These are phyloP conservation scores for Cucurbitaria berberidis DNA, from an alignment of 2,329 filamentous ascomycete species.

Conservation along the genomic window DNA sequence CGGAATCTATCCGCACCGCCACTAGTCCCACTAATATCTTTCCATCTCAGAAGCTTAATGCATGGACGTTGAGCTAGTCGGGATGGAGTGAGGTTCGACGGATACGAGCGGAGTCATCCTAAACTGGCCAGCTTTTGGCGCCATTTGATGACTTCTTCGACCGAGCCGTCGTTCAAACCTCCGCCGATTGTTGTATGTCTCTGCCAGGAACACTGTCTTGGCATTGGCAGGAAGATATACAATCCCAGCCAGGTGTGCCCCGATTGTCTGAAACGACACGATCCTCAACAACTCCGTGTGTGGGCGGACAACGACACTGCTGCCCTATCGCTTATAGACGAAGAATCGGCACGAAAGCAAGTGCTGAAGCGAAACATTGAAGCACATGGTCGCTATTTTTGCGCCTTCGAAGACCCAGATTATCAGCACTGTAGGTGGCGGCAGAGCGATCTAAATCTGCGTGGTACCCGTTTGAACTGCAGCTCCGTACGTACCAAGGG, in stretches of 20 bases:
- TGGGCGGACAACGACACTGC: conserved; percentile 22
- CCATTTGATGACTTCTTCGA: conserved; percentile 25
- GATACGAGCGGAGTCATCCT: conserved; percentile 18
- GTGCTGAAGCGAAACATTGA: conserved; percentile 31
- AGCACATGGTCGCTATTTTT: conserved; percentile 27
- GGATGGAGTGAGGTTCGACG: not conserved
- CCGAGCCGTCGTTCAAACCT: conserved; percentile 25
- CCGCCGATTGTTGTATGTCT: conserved; percentile 34
- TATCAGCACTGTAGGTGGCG: conserved; percentile 35
- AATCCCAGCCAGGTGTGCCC: conserved; percentile 26
- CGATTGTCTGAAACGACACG: conserved; percentile 33
- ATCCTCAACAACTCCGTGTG: conserved; percentile 30
- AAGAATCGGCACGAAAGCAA: conserved; percentile 28
- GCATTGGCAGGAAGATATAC: conserved; percentile 36
- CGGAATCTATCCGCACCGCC: conserved; percentile 1
- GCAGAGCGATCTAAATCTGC: conserved; percentile 30
- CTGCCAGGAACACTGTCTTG: conserved; percentile 27
- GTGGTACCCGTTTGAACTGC: conserved; percentile 28
- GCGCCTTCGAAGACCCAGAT: conserved; percentile 38
- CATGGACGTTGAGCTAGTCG: conserved; percentile 21
- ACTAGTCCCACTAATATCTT: not conserved
- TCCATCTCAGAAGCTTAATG: conserved; percentile 5
- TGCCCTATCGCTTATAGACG: conserved; percentile 22
- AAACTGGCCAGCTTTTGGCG: conserved; percentile 19
- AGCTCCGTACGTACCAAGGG: conserved; percentile 28